Evolutionary conservation across 2,329 filamentous ascomycete species (phyloP).

Genomic region (Lachnellula occidentalis): DNA sequence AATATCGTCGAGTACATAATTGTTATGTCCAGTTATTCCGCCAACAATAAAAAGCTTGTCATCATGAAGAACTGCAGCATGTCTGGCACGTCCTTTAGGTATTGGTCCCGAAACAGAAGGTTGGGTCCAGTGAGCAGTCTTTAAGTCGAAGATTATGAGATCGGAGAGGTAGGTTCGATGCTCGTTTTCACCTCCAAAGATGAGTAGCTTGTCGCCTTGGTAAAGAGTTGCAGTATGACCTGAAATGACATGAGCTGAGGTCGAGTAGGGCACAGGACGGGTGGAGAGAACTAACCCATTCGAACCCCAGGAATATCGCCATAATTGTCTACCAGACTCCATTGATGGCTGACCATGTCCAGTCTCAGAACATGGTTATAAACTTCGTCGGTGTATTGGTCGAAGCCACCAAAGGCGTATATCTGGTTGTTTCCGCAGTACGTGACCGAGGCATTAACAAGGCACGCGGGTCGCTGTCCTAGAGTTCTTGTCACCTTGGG

Average conservation of each 20-base stretch:
- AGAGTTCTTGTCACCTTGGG: conserved; percentile 76
- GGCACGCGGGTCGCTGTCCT: conserved; percentile 79
- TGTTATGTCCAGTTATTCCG: conserved; percentile 90
- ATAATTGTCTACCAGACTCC: conserved; percentile 97
- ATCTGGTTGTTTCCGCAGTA: conserved; percentile 97
- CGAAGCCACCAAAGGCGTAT: conserved; percentile 96
- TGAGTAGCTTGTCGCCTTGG: conserved; percentile 88
- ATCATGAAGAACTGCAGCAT: conserved; percentile 87
- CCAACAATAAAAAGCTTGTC: conserved; percentile 95
- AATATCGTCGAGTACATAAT: conserved; percentile 88
- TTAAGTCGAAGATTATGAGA: conserved; percentile 91
- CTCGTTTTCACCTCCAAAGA: conserved; percentile 97
- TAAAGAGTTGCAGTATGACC: conserved; percentile 93
- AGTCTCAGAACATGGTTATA: conserved; percentile 95
- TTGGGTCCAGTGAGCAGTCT: conserved; percentile 92
- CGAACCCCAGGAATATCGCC: conserved; percentile 94
- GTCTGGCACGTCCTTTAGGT: conserved; percentile 84
- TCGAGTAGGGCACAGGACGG: background rate
- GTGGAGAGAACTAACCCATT: conserved; percentile 63
- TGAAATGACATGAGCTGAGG: conserved; percentile 33
- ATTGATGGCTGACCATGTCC: conserved; percentile 82
- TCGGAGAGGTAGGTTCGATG: conserved; percentile 93
- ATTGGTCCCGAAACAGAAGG: conserved; percentile 79
- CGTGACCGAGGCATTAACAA: conserved; percentile 98
- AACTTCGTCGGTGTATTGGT: conserved; percentile 97